Evolutionary conservation across 257 asterid genomes (phyloP), one percentile per base, ranked within the genome.

Genomic region (Ligustrum vulgare): DNA sequence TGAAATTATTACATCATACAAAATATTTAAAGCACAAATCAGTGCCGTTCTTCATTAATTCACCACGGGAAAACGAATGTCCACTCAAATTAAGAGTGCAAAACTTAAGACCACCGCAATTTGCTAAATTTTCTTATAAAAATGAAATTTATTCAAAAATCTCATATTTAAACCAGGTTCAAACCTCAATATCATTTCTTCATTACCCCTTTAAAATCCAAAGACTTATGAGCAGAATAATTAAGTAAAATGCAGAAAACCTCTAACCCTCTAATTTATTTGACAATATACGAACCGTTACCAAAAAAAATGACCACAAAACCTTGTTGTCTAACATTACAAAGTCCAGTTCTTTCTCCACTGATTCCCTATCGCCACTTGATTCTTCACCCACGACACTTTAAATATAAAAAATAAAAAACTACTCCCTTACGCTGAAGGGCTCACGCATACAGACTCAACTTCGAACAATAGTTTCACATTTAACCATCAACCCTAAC

Each of bases 401-500:
- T 37, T 41, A 10, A 41, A 41, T 7, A 68, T 54, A 22, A 10
- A 18, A 67, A 56, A 54, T 16, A 1, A 41, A 11, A 10, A 37
- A 63, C 1, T 15, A 23, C 25, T 37, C 43, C 43, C 43, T 41
- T 41, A 51, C 62, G 6, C 62, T 2, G n/a, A 16, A 51, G 23
- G 62, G 62, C 9, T 51, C 62, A 51, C 25, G 5, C 23, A 51
- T 18, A 51, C 62, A 51, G 28, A 37, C 8, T 37, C 43, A 37
- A 37, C 43, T 37, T 58, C 32, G 32, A 58, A 4, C 7, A 8
- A 58, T 22, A 58, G 66, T 58, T 49, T 22, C 66, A 9, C 66
- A 58, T 58, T 22, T 23, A 20, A 8, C 37, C 35, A 70, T 64
- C 75, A 75, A 78, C 77, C 79, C 79, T 75, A 69, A 67, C 8